A percentile compares a stretch with the other conserved stretches of the same genome.
phyloP scores from a whole-genome alignment of 768 basidiomycete genomes.

The Pisolithus albus region DNA sequence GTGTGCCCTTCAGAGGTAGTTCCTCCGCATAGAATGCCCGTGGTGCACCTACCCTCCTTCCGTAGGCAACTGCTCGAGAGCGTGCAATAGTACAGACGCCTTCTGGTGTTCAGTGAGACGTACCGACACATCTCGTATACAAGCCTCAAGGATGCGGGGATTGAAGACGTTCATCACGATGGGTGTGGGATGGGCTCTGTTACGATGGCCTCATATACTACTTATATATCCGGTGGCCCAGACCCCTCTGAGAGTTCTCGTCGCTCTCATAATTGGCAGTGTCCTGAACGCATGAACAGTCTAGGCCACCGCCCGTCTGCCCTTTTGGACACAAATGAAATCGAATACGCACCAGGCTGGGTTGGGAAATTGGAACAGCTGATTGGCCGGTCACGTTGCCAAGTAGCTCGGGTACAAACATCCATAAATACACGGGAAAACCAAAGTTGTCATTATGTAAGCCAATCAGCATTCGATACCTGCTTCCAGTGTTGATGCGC shows the following conservation, averaged over 20 bases:
- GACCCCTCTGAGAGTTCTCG: no score
- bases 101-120: slow-evolving; percentile 59
- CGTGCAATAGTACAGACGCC: slow-evolving; percentile 65
- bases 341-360: no score
- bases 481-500: no score
- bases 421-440: no score
- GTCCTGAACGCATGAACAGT: background rate
- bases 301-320: background rate
- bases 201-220: background rate
- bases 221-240: background rate
- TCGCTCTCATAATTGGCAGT: background rate
- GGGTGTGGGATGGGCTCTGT: background rate
- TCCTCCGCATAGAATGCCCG: background rate
- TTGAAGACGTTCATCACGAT: slow-evolving; percentile 59
- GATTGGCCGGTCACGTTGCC: no score
- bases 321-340: background rate
- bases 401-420: no score
- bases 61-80: slow-evolving; percentile 73
- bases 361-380: no score
- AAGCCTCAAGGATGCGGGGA: slow-evolving; percentile 69
- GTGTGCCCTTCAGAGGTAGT: slow-evolving; percentile 1
- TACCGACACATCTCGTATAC: slow-evolving; percentile 59
- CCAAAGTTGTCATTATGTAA: no score
- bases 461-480: no score
- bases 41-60: slow-evolving; percentile 44